A percentile compares a stretch with the other conserved stretches of the same genome.
These are phyloP conservation scores for Beauveria medogensis DNA, from an alignment of 2,329 filamentous ascomycete genomes.

Conservation along the genomic window DNA sequence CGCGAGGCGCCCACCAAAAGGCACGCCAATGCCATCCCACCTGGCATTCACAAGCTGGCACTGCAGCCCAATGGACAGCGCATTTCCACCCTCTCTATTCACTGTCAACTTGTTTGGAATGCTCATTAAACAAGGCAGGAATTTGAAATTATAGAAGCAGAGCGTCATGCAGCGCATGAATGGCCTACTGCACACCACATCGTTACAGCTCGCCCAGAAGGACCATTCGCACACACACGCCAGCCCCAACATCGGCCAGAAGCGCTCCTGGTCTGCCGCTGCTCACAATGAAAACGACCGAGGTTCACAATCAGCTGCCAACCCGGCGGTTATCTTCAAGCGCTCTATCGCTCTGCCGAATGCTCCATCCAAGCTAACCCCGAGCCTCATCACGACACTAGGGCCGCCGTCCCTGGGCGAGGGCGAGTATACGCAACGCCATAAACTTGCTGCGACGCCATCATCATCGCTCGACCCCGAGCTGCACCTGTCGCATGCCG, in stretches of 20 bases:
- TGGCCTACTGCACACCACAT: constrained; percentile 41
- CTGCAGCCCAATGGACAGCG: neutral
- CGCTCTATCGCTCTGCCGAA: constrained; percentile 25
- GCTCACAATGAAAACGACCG: constrained; percentile 14
- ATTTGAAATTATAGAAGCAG: neutral
- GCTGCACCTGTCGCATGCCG: constrained; percentile 53
- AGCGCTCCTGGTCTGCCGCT: constrained; percentile 30
- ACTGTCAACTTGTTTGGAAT: too few relatives aligned
- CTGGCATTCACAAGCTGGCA: neutral
- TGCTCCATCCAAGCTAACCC: constrained; percentile 23
- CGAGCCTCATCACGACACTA: constrained; percentile 39
- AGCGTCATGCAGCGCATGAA: constrained; percentile 31
- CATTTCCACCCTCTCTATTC: neutral
- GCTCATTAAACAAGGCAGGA: too few relatives aligned
- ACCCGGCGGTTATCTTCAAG: constrained; percentile 23
- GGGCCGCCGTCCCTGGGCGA: constrained; percentile 16
- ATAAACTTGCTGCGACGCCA: constrained; percentile 44
- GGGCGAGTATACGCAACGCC: constrained; percentile 52
- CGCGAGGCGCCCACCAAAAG: too few relatives aligned
- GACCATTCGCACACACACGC: constrained; percentile 30
- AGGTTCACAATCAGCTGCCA: constrained; percentile 5
- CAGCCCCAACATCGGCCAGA: constrained; percentile 30
- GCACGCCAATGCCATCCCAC: neutral
- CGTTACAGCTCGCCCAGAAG: constrained; percentile 38
- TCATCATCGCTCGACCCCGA: constrained; percentile 42